phyloP scores from a whole-genome alignment of 345 rosid species.

The Ceriops zippeliana region DNA sequence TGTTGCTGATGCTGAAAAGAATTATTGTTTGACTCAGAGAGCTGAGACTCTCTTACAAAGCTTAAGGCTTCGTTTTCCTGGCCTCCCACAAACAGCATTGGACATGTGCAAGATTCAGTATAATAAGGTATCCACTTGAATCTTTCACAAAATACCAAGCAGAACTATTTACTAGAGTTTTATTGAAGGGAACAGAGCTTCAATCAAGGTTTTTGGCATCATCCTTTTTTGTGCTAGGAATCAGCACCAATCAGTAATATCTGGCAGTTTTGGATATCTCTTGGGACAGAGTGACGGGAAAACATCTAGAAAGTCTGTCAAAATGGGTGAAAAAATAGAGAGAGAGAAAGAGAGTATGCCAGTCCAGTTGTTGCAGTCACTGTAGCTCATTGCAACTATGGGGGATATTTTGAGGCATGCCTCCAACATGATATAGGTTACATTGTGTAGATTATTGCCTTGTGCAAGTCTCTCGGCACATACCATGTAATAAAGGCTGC shows the following conservation, averaged over 20 bases:
- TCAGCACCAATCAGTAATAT: background rate
- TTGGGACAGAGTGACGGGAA: too few species aligned
- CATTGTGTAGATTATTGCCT: background rate
- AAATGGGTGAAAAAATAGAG: too few species aligned
- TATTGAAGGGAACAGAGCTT: too few species aligned
- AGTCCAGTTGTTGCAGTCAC: background rate
- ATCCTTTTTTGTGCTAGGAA: too few species aligned
- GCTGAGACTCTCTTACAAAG: slow-evolving; percentile 75
- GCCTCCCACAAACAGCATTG: slow-evolving; percentile 85
- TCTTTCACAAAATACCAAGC: background rate
- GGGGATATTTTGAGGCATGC: background rate
- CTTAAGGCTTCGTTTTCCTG: slow-evolving; percentile 77
- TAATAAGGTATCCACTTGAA: slow-evolving; percentile 48
- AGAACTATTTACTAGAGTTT: too few species aligned
- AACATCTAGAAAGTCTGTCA: too few species aligned
- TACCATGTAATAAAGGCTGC: background rate
- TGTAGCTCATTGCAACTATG: background rate
- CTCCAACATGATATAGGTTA: background rate
- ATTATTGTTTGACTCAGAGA: slow-evolving; percentile 55
- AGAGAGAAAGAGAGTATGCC: background rate
- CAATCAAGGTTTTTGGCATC: too few species aligned
- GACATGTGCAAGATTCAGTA: slow-evolving; percentile 97
- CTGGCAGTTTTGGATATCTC: too few species aligned
- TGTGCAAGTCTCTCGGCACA: background rate
- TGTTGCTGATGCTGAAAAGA: slow-evolving; percentile 57